Evolutionary conservation across 805 yeast genomes (phyloP), one percentile per base, ranked within the genome.

Genomic region (Metschnikowia orientalis): DNA sequence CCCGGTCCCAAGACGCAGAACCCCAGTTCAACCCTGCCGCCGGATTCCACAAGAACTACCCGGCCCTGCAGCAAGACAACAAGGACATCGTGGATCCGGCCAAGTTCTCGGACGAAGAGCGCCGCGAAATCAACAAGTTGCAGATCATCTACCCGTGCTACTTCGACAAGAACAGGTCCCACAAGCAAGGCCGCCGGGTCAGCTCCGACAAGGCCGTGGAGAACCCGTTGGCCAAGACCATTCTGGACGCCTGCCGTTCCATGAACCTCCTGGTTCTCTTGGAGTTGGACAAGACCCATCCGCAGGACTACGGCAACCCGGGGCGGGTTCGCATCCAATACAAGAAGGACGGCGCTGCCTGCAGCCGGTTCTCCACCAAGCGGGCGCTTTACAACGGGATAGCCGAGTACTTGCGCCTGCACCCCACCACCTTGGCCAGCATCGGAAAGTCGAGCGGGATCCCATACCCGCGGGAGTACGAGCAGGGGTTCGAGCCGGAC

Each of bases 271-370:
- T 69, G 2, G 63, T 67, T 2, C 65, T 81, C 26, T 67, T 79
- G 37, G 92, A 85, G 59, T 78, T 90, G 40, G 86, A 82, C 39
- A 92, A 88, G 62, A 59, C 82, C 1, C 98, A 90, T 60, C 97
- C 97, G 8, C 95, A 89, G 57, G 97, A 90, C 60, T 92, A 81
- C 73, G 95, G 97, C 45, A 90, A 90, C 53, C 94, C 97, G 4
- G 98, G 98, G n/a, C 73, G 97, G 50, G 89, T 92, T 21, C 75
- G 95, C 45, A 81, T 88, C 14, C 64, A 77, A 27, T 45, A 86
- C 24, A 81, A 77, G 49, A 59, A 56, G 30, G 45, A 48, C n/a
- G 50, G 50, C 8, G 71, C 72, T 29, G 59, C 69, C 8, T 78
- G 76, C 2, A 34, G 46, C n/a, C 41, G 51, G 17, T 57, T 52